Evolutionary conservation across 2,329 filamentous ascomycete species (phyloP), one percentile per base, ranked within the genome.

Genomic region (Clarireedia paspali): DNA sequence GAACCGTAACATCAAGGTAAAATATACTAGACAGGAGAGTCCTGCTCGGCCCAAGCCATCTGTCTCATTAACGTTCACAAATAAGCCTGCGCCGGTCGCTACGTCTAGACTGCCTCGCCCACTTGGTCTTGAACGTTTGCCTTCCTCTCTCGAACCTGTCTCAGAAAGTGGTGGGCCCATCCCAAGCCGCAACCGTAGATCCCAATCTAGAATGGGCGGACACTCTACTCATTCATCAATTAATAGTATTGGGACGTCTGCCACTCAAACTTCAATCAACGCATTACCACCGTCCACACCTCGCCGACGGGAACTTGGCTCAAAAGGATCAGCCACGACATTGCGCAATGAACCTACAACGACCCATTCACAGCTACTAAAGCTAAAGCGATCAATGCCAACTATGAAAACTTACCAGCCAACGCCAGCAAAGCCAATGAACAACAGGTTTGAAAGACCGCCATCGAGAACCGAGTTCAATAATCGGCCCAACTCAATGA

Each of bases 1-100:
- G 17, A 94, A 97, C 70, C 90, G 89, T 60, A 96, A 99, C 69
- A 82, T 99, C 62, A 91, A 92, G 69, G 80, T 95, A 65, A 96
- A 95, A 72, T 81, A 85, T 61, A 75, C 82, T 59, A 78, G 83
- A 53, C 79, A 84, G 20, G 74, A 80, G 14, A 91, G 89, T 62
- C 87, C 90, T 47, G 79, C 81, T 23, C 81, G 88, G 59, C 82
- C 82, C 20, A 86, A 85, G 68, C 83, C 89, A 17, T 85, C 89
- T 10, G 87, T 94, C 27, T 92, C 91, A 12, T 77, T 97, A 59
- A 96, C 91, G 6, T 97, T 97, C 68, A 95, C 89, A 48, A 94
- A 88, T 71, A 91, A 91, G 66, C 74, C 81, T n/a, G 67, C 75
- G 24, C 68, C 74, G 26, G 66, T 72, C 5, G 63, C 67, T 57